These are phyloP conservation scores for Pleurotus ostreatus DNA, from an alignment of 768 basidiomycete genomes.

Conservation along the genomic window DNA sequence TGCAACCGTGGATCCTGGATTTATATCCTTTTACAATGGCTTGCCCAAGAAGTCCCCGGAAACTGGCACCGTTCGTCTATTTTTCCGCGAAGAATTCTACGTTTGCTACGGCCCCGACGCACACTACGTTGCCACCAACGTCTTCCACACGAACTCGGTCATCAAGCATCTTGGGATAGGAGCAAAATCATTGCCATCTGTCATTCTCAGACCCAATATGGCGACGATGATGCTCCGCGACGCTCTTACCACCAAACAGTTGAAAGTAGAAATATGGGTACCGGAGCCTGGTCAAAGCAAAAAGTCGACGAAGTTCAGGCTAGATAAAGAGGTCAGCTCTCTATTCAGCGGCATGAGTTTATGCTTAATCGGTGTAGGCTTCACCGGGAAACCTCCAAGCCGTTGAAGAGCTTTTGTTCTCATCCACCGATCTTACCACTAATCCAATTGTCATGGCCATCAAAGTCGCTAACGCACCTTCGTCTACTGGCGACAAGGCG, in stretches of 20 bases:
- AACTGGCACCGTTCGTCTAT: constrained; percentile 82
- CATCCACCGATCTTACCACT: constrained; percentile 70
- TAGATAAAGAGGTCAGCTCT: constrained; percentile 71
- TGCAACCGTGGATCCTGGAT: constrained; percentile 64
- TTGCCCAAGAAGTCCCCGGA: constrained; percentile 67
- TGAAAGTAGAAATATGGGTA: constrained; percentile 89
- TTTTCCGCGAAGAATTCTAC: constrained; percentile 78
- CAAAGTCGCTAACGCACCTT: constrained; percentile 59
- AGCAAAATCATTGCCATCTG: constrained; percentile 64
- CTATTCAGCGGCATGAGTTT: not conserved
- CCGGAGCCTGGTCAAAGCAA: constrained; percentile 73
- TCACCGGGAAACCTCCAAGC: constrained; percentile 64
- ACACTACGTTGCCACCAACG: constrained; percentile 76
- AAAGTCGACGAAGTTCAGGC: constrained; percentile 66
- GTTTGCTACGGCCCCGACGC: constrained; percentile 90
- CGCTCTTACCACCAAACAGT: constrained; percentile 83
- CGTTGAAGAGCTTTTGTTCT: constrained; percentile 84
- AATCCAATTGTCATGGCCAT: constrained; percentile 90
- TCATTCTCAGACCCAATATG: constrained; percentile 69
- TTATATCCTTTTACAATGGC: constrained; percentile 64
- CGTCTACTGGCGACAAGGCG: constrained; percentile 40
- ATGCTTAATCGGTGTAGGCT: constrained; percentile 27
- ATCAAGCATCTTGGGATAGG: constrained; percentile 84
- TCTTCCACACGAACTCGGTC: constrained; percentile 86
- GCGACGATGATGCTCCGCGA: constrained; percentile 85